phyloP scores from a whole-genome alignment of 2,329 filamentous ascomycete species.

The Neofusicoccum cordaticola region DNA sequence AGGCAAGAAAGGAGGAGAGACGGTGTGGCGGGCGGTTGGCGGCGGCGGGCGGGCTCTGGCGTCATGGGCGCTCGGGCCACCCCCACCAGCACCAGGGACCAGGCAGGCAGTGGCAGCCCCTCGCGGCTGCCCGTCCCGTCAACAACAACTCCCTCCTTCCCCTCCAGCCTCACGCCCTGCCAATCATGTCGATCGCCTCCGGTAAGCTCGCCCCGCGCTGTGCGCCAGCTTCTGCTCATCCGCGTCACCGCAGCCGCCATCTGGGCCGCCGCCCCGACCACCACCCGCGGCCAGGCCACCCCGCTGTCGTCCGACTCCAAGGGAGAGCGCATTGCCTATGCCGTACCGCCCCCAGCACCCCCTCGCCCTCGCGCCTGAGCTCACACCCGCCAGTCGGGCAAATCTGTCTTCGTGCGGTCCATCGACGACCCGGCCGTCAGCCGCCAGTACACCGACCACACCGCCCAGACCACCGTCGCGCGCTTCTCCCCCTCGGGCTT shows the following conservation, averaged over 20 bases:
- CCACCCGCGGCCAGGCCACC: conserved; percentile 80
- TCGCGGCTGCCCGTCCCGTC: background rate
- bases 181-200: conserved; percentile 15
- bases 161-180: background rate
- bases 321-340: conserved; percentile 89
- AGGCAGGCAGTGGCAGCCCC: conserved; percentile 4
- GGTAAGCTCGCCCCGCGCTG: background rate
- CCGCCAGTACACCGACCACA: conserved; percentile 92
- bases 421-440: conserved; percentile 84
- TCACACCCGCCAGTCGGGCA: conserved; percentile 67
- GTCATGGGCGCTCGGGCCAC: background rate
- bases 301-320: conserved; percentile 85
- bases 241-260: conserved; percentile 58
- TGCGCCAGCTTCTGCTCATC: background rate
- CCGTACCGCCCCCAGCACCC: conserved; percentile 55
- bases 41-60: too few relatives aligned
- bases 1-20: too few relatives aligned
- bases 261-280: conserved; percentile 80
- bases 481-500: conserved; percentile 92
- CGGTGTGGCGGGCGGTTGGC: too few relatives aligned
- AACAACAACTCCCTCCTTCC: background rate
- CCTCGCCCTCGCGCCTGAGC: background rate
- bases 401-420: conserved; percentile 92
- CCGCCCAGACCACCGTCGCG: conserved; percentile 82
- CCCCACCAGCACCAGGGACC: conserved; percentile 1